Percentiles rank a stretch among this genome's conserved stretches.
Evolutionary conservation across 1,284 basidiomycete genomes (phyloP).

Genomic region (Fomitopsis betulina): DNA sequence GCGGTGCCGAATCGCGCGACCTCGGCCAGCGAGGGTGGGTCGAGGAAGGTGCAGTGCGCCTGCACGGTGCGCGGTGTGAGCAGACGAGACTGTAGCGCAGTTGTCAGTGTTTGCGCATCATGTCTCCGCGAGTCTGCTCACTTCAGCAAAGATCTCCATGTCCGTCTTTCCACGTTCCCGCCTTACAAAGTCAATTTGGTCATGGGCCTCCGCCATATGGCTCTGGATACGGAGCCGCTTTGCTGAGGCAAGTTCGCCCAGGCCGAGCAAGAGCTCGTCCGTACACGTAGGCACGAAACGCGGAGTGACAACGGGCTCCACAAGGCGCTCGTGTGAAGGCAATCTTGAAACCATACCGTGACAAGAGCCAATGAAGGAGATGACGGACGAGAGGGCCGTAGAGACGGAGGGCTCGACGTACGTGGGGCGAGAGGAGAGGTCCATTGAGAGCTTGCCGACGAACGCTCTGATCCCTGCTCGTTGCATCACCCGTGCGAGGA

Average conservation of each 20-base stretch:
- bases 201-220: constrained; percentile 62
- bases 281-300: constrained; percentile 81
- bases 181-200: constrained; percentile 56
- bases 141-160: constrained; percentile 69
- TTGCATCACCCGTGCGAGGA: constrained; percentile 72
- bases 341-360: constrained; percentile 35
- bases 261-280: constrained; percentile 51
- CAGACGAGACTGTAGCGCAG: constrained; percentile 43
- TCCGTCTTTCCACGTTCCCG: constrained; percentile 59
- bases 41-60: constrained; percentile 82
- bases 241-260: constrained; percentile 38
- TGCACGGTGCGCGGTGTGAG: constrained; percentile 65
- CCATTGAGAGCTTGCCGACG: constrained; percentile 85
- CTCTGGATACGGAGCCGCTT: constrained; percentile 30
- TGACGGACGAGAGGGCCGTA: constrained; percentile 46
- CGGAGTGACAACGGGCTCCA: constrained; percentile 65
- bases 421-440: constrained; percentile 64
- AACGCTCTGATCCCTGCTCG: constrained; percentile 70
- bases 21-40: constrained; percentile 42
- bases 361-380: constrained; percentile 54
- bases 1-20: constrained; percentile 51
- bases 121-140: constrained; percentile 24
- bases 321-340: constrained; percentile 43
- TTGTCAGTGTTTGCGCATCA: constrained; percentile 2
- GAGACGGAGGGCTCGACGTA: constrained; percentile 62